These are phyloP conservation scores for Medicago truncatula DNA, from an alignment of 306 rosid genomes.

Conservation along the genomic window DNA sequence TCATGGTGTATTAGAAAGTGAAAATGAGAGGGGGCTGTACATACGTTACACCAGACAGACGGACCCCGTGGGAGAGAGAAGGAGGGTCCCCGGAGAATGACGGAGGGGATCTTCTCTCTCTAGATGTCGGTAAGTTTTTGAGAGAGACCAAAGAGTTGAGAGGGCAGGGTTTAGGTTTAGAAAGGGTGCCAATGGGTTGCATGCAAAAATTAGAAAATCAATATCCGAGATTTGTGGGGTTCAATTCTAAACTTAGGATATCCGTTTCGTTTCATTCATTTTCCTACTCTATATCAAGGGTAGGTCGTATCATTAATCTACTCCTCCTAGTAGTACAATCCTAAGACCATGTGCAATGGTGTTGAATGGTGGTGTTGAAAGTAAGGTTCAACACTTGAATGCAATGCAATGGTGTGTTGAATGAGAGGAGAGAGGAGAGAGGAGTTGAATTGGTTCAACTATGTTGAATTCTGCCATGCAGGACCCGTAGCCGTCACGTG, in stretches of 20 bases:
- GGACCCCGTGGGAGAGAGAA: background rate
- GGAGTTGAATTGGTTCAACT: too few species aligned
- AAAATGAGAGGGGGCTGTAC: background rate
- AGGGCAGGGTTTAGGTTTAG: background rate
- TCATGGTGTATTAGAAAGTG: background rate
- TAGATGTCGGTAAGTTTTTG: background rate
- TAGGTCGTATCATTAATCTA: too few species aligned
- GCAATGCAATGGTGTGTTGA: too few species aligned
- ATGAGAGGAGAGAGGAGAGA: too few species aligned
- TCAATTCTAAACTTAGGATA: background rate
- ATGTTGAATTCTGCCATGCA: too few species aligned
- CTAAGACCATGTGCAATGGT: too few species aligned
- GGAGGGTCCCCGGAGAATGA: constrained; percentile 11
- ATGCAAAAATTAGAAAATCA: background rate
- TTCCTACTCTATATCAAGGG: background rate
- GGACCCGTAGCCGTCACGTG: too few species aligned
- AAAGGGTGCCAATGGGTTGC: background rate
- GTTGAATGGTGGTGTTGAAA: too few species aligned
- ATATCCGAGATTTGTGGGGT: background rate
- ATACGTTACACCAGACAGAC: background rate
- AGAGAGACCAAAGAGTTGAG: background rate
- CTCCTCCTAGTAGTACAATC: too few species aligned
- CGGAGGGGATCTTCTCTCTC: background rate
- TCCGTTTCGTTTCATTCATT: background rate
- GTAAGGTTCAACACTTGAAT: too few species aligned